Evolutionary conservation across 305 asterid genomes (phyloP), one percentile per base, ranked within the genome.

Genomic region (Fraxinus velutina): DNA sequence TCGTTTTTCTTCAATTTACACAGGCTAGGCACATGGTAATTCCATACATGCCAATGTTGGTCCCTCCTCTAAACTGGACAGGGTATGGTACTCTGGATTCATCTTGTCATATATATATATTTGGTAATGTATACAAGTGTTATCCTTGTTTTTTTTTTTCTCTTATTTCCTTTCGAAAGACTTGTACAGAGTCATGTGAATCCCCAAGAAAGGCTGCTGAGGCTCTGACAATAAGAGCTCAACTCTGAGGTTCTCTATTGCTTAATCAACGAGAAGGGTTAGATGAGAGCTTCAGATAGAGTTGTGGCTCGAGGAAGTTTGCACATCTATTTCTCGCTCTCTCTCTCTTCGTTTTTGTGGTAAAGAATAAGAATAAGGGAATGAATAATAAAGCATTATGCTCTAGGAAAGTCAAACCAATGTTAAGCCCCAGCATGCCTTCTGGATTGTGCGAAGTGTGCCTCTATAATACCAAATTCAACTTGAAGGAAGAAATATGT

Each of bases 11-110:
- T 76, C 13, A 82, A 71, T 62, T 37, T 22, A 21, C 88, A 78
- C 97, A 96, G 99, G 98, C 98, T 36, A 94, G 89, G 86, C 98
- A 94, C 90, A 91, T 94, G 96, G 99, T 96, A 92, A 93, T 96
- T 68, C 99, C 99, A 9, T 96, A 93, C 81, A 96, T 94, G 98
- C 99, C 99, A 15, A 96, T 96, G 98, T 83, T 96, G 91, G 89
- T 96, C 87, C 97, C 99, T 79, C 99, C 99, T 8, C 85, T 92
- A 80, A 87, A 85, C 75, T 96, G 99, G 99, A 89, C 93, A n/a
- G 97, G 99, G 99, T 96, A 92, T 87, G 90, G 44, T 80, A 76
- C 81, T 81, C 86, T 76, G 66, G 34, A 13, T 82, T 47, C 76
- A 55, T 75, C 81, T 33, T 33, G 39, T 34, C 39, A 30, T 30